A percentile compares a stretch with the other conserved stretches of the same genome.
phyloP scores from a whole-genome alignment of 495 filamentous ascomycete species.

The Penicillium silybi region DNA sequence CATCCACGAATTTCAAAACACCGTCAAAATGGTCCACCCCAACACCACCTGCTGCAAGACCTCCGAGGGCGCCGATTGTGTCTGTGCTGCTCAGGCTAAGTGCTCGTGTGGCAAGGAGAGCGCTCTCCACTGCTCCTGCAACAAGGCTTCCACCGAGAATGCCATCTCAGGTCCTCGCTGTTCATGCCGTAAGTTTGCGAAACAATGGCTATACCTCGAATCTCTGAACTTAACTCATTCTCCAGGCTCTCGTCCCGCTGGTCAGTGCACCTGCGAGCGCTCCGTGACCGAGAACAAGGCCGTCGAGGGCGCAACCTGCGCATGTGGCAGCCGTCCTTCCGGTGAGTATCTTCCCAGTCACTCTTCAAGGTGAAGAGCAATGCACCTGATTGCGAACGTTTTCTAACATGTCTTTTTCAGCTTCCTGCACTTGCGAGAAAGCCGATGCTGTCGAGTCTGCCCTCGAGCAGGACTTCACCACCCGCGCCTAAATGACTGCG shows the following conservation, averaged over 20 bases:
- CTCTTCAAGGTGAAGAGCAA: background rate
- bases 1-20: background rate
- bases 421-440: constrained; percentile 81
- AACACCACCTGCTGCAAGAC: constrained; percentile 61
- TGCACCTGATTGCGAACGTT: background rate
- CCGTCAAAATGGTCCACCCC: constrained; percentile 50
- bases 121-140: constrained; percentile 83
- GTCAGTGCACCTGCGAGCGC: constrained; percentile 79
- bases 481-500: constrained; percentile 26
- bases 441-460: constrained; percentile 49
- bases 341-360: constrained; percentile 43
- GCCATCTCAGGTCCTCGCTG: constrained; percentile 66
- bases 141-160: constrained; percentile 75
- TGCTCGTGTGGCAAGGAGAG: constrained; percentile 88
- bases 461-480: constrained; percentile 78
- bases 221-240: constrained; percentile 8
- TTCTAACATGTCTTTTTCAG: constrained; percentile 33
- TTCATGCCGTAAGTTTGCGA: constrained; percentile 65
- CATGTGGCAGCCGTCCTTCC: constrained; percentile 70
- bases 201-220: background rate
- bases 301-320: constrained; percentile 57
- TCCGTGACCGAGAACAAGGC: constrained; percentile 65
- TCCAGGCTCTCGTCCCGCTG: constrained; percentile 64
- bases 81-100: constrained; percentile 59
- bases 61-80: constrained; percentile 47